Evolutionary conservation across 768 basidiomycete genomes (phyloP).

Genomic region (Collybiopsis confluens): DNA sequence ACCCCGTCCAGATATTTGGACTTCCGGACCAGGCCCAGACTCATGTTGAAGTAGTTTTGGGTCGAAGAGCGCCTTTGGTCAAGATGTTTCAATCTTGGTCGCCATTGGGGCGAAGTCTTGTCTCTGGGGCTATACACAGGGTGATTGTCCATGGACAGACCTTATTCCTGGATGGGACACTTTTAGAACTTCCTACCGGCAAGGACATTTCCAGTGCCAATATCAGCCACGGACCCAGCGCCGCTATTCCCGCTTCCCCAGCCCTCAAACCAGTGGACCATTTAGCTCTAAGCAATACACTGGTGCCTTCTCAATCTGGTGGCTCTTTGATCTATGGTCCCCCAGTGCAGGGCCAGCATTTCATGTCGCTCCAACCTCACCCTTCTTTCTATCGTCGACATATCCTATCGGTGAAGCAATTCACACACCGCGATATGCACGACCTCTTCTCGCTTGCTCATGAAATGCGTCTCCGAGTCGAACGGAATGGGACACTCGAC

Average conservation of each 20-base stretch:
- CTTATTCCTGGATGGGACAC: slow-evolving; percentile 79
- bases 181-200: slow-evolving; percentile 57
- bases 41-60: slow-evolving; percentile 89
- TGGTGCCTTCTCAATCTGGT: slow-evolving; percentile 14
- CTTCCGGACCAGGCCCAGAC: slow-evolving; percentile 84
- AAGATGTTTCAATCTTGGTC: slow-evolving; percentile 67
- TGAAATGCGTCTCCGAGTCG: slow-evolving; percentile 96
- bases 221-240: slow-evolving; percentile 35
- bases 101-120: slow-evolving; percentile 58
- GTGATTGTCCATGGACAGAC: slow-evolving; percentile 90
- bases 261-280: slow-evolving; percentile 18
- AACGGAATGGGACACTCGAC: slow-evolving; percentile 84
- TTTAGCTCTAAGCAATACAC: slow-evolving; percentile 8
- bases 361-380: slow-evolving; percentile 54
- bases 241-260: slow-evolving; percentile 2
- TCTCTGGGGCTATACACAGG: slow-evolving; percentile 80
- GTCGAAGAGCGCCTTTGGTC: slow-evolving; percentile 60
- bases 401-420: slow-evolving; percentile 92
- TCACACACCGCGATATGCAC: slow-evolving; percentile 83
- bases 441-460: slow-evolving; percentile 92
- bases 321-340: slow-evolving; percentile 25
- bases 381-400: slow-evolving; percentile 91
- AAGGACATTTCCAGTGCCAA: slow-evolving; percentile 68
- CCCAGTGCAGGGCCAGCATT: slow-evolving; percentile 20
- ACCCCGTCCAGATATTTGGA: slow-evolving; percentile 88